Conservation (phyloP, 345 rosid genomes). For the Sisymbrium irio region DNA sequence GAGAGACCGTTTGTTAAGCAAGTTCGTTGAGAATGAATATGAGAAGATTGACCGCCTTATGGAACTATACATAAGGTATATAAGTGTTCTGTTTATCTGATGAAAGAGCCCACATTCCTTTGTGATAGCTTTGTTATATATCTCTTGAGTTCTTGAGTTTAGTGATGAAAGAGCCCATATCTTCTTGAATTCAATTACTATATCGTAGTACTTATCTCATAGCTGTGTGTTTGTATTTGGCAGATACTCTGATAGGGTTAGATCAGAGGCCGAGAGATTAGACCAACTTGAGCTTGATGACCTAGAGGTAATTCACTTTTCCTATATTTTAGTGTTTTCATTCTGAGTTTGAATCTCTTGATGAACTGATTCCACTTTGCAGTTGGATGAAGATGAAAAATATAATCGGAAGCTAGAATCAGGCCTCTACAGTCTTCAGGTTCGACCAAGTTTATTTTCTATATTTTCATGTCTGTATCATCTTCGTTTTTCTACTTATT, state of each 20-base stretch:
- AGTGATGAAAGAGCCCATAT: background rate
- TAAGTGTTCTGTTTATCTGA: background rate
- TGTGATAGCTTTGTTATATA: background rate
- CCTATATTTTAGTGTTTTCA: background rate
- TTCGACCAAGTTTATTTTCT: conserved; percentile 30
- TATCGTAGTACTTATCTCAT: background rate
- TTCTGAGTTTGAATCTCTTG: background rate
- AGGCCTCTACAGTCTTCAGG: conserved; percentile 98
- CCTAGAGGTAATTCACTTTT: conserved; percentile 59
- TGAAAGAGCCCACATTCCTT: background rate
- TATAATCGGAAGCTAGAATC: conserved; percentile 82
- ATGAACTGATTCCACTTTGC: conserved; percentile 23
- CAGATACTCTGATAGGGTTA: conserved; percentile 86
- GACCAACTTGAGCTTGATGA: conserved; percentile 80
- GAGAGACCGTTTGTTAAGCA: conserved; percentile 85
- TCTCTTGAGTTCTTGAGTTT: background rate
- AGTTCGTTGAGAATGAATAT: conserved; percentile 88
- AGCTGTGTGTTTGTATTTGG: conserved; percentile 7
- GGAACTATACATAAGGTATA: conserved; percentile 83
- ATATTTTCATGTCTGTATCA: background rate
- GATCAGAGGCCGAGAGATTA: conserved; percentile 66
- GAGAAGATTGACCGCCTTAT: conserved; percentile 98
- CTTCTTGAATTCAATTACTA: background rate
- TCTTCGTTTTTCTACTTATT: background rate
- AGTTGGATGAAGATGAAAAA: conserved; percentile 92